Evolutionary conservation across 305 asterid genomes (phyloP), one percentile per base, ranked within the genome.

Genomic region (Fraxinus baroniana): DNA sequence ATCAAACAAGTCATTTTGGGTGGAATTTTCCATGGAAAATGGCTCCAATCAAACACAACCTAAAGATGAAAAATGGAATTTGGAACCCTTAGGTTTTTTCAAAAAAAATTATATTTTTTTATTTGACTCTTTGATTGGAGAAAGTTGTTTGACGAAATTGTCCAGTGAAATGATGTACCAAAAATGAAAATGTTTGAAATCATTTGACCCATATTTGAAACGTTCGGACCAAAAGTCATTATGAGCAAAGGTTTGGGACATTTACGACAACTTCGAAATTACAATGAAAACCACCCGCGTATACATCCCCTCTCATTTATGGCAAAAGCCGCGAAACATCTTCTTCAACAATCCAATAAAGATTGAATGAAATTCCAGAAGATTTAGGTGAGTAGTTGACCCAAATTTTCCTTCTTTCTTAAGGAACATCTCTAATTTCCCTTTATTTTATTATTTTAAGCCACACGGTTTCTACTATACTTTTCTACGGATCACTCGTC

Each of bases 351-450:
- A 24, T 36, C 12, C 64, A 79, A 26, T 35, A 74, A 78, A 37
- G 5, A 17, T 26, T 44, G 26, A 7, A 32, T 20, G 6, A 28
- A 60, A 26, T 62, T 41, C 41, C 17, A 9, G 10, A 35, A 24
- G 79, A 35, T 37, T 79, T 74, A 35, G 79, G 74, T 5, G 70
- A 60, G 73, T 64, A 9, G 73, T 22, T 13, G 75, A 73, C 35
- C 81, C 35, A 74, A 32, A 15, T 20, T 79, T 81, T 74, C 49
- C 81, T 84, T 84, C 84, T 70, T 60, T 1, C 17, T 18, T 44
- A 82, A 84, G 87, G 0, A 79, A 76, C 26, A 81, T 33, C 20
- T 66, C 18, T 39, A 83, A 55, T 79, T 57, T 70, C 68, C 74
- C 28, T 37, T 44, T 12, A 49, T 13, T 12, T 78, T 39, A 44